A percentile compares a stretch with the other conserved stretches of the same genome.
These are phyloP conservation scores for Tuber microsphaerosporum DNA, from an alignment of 495 filamentous ascomycete species.

Conservation along the genomic window DNA sequence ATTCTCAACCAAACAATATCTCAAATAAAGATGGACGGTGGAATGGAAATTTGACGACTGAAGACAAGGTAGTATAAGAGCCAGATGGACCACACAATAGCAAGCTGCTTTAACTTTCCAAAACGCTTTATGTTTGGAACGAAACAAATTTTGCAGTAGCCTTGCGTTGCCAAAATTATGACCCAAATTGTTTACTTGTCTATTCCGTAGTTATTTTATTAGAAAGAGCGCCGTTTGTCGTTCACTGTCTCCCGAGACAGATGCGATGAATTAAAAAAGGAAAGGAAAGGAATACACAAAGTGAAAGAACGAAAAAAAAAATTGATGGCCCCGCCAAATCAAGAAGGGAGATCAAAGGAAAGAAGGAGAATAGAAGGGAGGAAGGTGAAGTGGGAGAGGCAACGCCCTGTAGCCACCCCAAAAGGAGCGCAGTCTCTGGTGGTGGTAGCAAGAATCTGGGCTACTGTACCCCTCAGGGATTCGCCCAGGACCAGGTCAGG, in stretches of 20 bases:
- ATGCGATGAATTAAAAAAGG: constrained; percentile 6
- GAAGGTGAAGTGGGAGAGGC: constrained; percentile 16
- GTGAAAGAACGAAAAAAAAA: neutral
- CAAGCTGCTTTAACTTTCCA: neutral
- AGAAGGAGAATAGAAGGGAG: constrained; percentile 13
- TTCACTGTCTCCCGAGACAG: constrained; percentile 7
- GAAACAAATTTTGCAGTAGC: neutral
- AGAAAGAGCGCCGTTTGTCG: constrained; percentile 2
- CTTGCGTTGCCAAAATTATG: neutral
- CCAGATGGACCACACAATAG: neutral
- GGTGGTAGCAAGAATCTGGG: neutral
- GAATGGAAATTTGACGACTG: neutral
- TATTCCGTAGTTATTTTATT: constrained; percentile 5
- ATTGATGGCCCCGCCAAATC: constrained; percentile 16
- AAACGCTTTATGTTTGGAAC: constrained; percentile 3
- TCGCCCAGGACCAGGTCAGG: neutral
- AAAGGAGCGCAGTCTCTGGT: neutral
- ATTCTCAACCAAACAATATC: neutral
- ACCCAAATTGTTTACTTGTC: neutral
- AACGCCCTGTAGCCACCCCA: neutral
- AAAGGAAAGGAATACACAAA: constrained; percentile 19
- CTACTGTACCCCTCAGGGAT: neutral
- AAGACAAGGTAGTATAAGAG: neutral
- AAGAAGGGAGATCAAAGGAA: constrained; percentile 1
- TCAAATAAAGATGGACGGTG: neutral